phyloP scores from a whole-genome alignment of 441 rosid species.

The Flueggea neowawraea region DNA sequence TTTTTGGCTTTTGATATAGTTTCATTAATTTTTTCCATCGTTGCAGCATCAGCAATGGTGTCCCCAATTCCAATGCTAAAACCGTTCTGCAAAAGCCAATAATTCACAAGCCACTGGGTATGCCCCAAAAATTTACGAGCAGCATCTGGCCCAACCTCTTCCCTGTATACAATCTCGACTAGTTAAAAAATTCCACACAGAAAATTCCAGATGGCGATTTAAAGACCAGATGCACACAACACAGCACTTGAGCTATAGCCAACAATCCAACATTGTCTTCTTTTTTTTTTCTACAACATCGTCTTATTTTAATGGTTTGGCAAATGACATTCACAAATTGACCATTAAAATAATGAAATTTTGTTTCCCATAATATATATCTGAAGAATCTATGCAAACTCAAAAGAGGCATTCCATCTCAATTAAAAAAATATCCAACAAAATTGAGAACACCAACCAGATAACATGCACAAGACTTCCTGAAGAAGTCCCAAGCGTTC shows the following conservation, averaged over 20 bases:
- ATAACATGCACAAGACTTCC: conserved; percentile 99
- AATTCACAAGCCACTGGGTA: conserved; percentile 99
- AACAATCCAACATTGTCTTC: too few relatives aligned
- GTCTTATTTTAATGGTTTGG: too few relatives aligned
- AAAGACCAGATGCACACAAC: too few relatives aligned
- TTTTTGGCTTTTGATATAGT: conserved; percentile 85
- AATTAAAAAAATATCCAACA: not conserved
- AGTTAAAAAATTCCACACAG: not conserved
- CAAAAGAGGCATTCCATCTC: not conserved
- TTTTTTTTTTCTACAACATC: too few relatives aligned
- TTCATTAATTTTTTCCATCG: conserved; percentile 96
- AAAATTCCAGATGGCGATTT: too few relatives aligned
- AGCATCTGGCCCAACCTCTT: conserved; percentile 99
- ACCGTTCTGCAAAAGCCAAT: conserved; percentile 97
- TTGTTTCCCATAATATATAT: too few relatives aligned
- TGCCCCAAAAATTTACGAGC: conserved; percentile 99
- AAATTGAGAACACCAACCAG: conserved; percentile 43
- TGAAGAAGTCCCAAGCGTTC: conserved; percentile 86
- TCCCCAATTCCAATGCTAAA: conserved; percentile 99
- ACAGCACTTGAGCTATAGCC: too few relatives aligned
- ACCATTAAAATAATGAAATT: too few relatives aligned
- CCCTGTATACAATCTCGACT: conserved; percentile 47
- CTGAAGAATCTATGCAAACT: not conserved
- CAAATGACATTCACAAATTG: too few relatives aligned
- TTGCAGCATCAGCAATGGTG: conserved; percentile 96